Base-by-base conservation (phyloP, 768 basidiomycete genomes). In the Basidioascus undulatus region DNA sequence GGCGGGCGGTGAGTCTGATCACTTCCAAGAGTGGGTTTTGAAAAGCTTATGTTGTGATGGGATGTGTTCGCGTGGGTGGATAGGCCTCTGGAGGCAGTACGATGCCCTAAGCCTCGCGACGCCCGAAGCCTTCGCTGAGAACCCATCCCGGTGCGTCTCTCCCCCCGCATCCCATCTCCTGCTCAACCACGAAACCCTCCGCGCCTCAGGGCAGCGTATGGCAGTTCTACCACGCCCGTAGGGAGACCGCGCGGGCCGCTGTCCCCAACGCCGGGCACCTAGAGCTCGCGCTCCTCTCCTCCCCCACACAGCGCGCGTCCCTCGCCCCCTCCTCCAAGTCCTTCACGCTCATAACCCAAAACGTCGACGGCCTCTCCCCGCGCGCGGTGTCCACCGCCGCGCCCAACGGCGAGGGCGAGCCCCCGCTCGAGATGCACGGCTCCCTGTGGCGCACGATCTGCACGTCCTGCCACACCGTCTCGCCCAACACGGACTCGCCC, bases 371-470 rank as follows among this genome's bases (percentile, higher is more conserved):
- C 6, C 45, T 52, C 12, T 47, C 46, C 12, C n/a, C 19, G 18
- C 40, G 45, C 19, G 47, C 44, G 6, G 31, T 44, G 5, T 21
- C 36, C 15, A 27, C 32, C 16, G 20, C 23, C 19, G 21, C 24
- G 7, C 21, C 35, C 12, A 24, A 26, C 10, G n/a, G 2, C 28
- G 28, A 30, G 10, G 2, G 7, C 13, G 7, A 32, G 50, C 28
- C n/a, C n/a, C n/a, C n/a, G n/a, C 19, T 50, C 23, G 71, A 76
- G 50, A 75, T 74, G 69, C 74, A 75, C 48, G 72, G 72, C 1
- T 52, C 64, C 20, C 53, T 74, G 4, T 65, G 69, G 51, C 68
- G 72, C 47, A 60, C 69, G 8, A 39, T 55, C 24, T 75, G 73
- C 59, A 67, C 65, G 0, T 23, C 40, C 2, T 72, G 72, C 47